phyloP scores from a whole-genome alignment of 2,329 filamentous ascomycete genomes.

The Xylaria digitata region DNA sequence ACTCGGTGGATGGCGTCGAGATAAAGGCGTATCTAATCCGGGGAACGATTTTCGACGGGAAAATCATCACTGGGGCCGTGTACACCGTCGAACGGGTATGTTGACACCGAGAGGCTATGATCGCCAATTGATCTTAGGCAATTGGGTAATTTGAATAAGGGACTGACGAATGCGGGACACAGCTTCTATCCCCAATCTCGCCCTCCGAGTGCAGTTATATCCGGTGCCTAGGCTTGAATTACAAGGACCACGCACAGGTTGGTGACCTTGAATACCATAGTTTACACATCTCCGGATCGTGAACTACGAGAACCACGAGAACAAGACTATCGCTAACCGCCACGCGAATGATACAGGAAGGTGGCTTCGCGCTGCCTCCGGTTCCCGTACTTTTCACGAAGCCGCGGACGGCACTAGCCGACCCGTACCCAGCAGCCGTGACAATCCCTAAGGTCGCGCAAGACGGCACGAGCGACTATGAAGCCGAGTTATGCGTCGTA shows the following conservation, averaged over 20 bases:
- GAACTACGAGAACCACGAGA: not conserved
- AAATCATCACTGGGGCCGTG: constrained; percentile 19
- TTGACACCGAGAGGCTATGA: not conserved
- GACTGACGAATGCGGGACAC: not conserved
- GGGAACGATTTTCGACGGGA: constrained; percentile 32
- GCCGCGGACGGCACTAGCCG: constrained; percentile 63
- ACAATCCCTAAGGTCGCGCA: constrained; percentile 64
- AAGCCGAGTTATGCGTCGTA: constrained; percentile 68
- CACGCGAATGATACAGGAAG: constrained; percentile 21
- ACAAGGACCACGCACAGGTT: constrained; percentile 36
- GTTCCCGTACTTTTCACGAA: constrained; percentile 54
- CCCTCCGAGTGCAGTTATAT: constrained; percentile 35
- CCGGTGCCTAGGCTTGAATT: constrained; percentile 35
- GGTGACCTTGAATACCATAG: not conserved
- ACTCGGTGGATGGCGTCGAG: constrained; percentile 34
- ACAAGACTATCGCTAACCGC: not conserved
- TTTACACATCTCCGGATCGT: not conserved
- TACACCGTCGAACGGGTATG: constrained; percentile 36
- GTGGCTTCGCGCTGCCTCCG: constrained; percentile 28
- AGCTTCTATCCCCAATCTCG: constrained; percentile 36
- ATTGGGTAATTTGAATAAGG: not conserved
- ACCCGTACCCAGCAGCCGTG: constrained; percentile 64
- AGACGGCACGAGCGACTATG: constrained; percentile 68
- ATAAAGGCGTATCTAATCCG: constrained; percentile 36
- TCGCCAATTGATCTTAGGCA: not conserved